Percentiles rank a stretch among this genome's conserved stretches.
phyloP scores from a whole-genome alignment of 495 filamentous ascomycete species.

The Penicillium canescens region DNA sequence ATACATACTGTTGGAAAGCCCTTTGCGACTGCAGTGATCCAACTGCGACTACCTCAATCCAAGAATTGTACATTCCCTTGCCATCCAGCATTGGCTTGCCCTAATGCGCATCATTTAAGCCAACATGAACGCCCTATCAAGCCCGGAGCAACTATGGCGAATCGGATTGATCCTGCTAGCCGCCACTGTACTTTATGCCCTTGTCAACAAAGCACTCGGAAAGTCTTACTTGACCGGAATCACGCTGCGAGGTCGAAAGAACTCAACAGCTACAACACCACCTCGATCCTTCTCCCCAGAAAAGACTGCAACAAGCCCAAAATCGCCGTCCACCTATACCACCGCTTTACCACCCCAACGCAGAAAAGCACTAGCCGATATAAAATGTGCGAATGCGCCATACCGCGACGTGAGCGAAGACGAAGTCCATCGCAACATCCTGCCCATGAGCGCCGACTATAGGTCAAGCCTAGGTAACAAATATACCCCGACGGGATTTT shows the following conservation, averaged over 20 bases:
- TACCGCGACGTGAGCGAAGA: constrained; percentile 30
- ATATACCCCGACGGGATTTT: constrained; percentile 61
- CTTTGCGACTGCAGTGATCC: background rate
- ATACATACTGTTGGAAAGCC: background rate
- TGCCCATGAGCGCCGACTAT: constrained; percentile 50
- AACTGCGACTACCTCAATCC: background rate
- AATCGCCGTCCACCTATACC: constrained; percentile 36
- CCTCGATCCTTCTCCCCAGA: constrained; percentile 58
- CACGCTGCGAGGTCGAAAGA: constrained; percentile 32
- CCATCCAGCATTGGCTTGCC: background rate
- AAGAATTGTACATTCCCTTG: background rate
- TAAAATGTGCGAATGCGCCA: constrained; percentile 22
- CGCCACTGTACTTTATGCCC: constrained; percentile 22
- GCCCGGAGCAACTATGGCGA: constrained; percentile 23
- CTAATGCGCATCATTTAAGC: constrained; percentile 10
- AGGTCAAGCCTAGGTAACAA: constrained; percentile 31
- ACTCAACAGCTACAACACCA: constrained; percentile 50
- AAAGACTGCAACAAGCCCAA: constrained; percentile 33
- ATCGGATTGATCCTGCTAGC: constrained; percentile 24
- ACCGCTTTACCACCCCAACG: constrained; percentile 58
- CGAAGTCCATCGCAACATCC: constrained; percentile 30
- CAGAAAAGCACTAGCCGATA: constrained; percentile 46
- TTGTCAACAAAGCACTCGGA: constrained; percentile 5
- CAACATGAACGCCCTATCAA: constrained; percentile 13
- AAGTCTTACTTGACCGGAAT: constrained; percentile 15